A percentile compares a stretch with the other conserved stretches of the same genome.
Conservation (phyloP, 371 early-diverging fungal species). For the Mortierella sp. region DNA sequence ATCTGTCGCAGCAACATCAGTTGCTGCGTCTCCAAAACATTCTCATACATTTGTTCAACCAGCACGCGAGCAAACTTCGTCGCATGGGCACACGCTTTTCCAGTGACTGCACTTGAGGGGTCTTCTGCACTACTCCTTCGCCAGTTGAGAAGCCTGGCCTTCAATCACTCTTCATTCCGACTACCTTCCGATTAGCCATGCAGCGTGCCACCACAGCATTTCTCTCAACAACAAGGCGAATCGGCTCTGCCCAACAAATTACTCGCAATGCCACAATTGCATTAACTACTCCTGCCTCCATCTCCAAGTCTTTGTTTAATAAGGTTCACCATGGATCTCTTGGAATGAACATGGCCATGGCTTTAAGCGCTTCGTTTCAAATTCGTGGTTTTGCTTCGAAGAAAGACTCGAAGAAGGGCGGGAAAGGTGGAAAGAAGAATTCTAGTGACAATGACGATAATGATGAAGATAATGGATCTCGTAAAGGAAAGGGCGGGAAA, state of each 20-base stretch:
- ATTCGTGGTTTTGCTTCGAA: slow-evolving; percentile 50
- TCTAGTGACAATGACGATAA: slow-evolving; percentile 39
- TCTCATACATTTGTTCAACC: background rate
- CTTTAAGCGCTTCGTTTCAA: slow-evolving; percentile 16
- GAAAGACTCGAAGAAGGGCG: slow-evolving; percentile 53
- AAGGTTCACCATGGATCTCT: slow-evolving; percentile 12
- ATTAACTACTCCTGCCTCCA: background rate
- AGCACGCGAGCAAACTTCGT: background rate
- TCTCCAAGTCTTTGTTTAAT: slow-evolving; percentile 12
- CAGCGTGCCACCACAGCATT: slow-evolving; percentile 38
- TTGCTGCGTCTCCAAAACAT: background rate
- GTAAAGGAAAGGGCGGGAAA: slow-evolving; percentile 40
- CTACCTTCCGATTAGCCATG: slow-evolving; percentile 20
- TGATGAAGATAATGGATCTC: slow-evolving; percentile 39
- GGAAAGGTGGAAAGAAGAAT: slow-evolving; percentile 58
- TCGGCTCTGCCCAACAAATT: slow-evolving; percentile 7
- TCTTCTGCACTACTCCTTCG: background rate
- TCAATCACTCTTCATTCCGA: background rate
- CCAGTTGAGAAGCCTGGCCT: background rate
- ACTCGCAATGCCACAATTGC: background rate
- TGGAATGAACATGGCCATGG: slow-evolving; percentile 20
- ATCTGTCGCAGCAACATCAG: too few species aligned
- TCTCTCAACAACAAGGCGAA: slow-evolving; percentile 11
- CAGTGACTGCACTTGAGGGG: slow-evolving; percentile 20
- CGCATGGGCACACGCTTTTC: background rate